These are phyloP conservation scores for Pinus albicaulis DNA, from an alignment of 75 land plant species.

Conservation along the genomic window DNA sequence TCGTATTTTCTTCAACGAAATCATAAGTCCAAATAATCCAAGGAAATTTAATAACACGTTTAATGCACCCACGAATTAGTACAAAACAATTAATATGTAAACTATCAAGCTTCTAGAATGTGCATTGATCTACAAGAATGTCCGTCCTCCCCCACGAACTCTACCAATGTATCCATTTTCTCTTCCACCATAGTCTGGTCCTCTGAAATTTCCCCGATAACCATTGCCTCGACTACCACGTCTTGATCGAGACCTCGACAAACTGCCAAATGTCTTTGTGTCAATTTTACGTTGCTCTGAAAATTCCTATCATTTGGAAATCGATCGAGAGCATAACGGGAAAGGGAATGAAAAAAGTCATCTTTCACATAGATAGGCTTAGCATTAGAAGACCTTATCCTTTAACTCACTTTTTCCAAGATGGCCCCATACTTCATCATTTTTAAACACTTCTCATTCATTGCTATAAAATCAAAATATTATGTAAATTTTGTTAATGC, in stretches of 20 bases:
- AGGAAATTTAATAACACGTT: no score
- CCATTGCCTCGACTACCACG: conserved; percentile 59
- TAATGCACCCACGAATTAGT: neutral
- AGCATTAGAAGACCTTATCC: neutral
- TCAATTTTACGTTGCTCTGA: conserved; percentile 86
- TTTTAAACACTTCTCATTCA: conserved; percentile 99
- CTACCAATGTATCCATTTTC: conserved; percentile 51
- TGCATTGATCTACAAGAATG: neutral
- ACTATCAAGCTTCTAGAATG: neutral
- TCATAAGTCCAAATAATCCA: neutral
- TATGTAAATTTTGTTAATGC: conserved; percentile 57
- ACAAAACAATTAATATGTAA: neutral
- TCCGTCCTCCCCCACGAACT: conserved; percentile 33
- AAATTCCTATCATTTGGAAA: conserved; percentile 60
- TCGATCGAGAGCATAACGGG: conserved; percentile 63
- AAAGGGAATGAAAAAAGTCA: conserved; percentile 92
- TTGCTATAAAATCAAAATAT: conserved; percentile 92
- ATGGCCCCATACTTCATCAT: conserved; percentile 98
- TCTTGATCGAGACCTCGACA: conserved; percentile 50
- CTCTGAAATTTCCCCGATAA: conserved; percentile 55
- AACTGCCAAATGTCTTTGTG: conserved; percentile 91
- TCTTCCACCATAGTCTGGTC: conserved; percentile 54
- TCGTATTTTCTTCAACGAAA: neutral
- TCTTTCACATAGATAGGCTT: conserved; percentile 70
- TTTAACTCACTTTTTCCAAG: conserved; percentile 46